phyloP scores from a whole-genome alignment of 805 yeast species.

The Hyphopichia homilentoma region DNA sequence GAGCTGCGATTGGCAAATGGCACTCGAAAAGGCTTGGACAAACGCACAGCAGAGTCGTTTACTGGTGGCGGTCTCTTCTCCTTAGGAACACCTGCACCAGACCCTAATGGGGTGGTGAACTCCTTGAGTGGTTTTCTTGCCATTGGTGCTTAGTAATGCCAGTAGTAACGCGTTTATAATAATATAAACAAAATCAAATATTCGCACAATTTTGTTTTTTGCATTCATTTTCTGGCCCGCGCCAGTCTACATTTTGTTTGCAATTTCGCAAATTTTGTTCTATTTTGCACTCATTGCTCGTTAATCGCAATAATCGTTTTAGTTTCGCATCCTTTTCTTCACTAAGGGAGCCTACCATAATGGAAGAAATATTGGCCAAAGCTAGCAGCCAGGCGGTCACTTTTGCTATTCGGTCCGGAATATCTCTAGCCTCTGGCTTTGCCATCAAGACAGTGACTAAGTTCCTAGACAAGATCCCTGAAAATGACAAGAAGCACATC shows the following conservation, averaged over 20 bases:
- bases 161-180: no score
- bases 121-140: slow-evolving; percentile 33
- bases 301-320: no score
- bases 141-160: no score
- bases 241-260: no score
- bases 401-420: slow-evolving; percentile 73
- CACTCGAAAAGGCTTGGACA: slow-evolving; percentile 66
- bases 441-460: slow-evolving; percentile 62
- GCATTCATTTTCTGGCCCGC: no score
- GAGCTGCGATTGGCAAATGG: slow-evolving; percentile 44
- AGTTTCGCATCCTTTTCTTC: no score
- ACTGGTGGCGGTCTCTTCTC: slow-evolving; percentile 52
- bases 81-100: slow-evolving; percentile 66
- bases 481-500: slow-evolving; percentile 45
- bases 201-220: no score
- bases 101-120: slow-evolving; percentile 51
- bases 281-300: no score
- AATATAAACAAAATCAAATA: no score
- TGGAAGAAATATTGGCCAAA: slow-evolving; percentile 43
- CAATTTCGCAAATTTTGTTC: no score
- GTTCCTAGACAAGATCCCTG: slow-evolving; percentile 54
- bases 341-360: no score
- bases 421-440: slow-evolving; percentile 69
- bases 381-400: slow-evolving; percentile 80
- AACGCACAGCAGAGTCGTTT: slow-evolving; percentile 46